Percentiles rank a stretch among this genome's conserved stretches.
Conservation (phyloP, 2,329 filamentous ascomycete genomes). For the Zymoseptoria tritici region DNA sequence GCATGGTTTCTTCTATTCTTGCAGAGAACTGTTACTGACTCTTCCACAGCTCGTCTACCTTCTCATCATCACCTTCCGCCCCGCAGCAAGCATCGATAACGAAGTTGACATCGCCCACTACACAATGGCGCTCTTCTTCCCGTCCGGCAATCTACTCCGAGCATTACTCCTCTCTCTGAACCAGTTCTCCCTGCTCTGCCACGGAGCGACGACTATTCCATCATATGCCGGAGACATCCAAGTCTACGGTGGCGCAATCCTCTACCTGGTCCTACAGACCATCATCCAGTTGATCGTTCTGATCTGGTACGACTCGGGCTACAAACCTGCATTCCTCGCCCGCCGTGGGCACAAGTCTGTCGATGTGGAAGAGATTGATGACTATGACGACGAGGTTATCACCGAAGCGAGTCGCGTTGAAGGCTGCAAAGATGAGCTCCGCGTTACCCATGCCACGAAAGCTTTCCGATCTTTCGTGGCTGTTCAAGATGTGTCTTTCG, state of each 20-base stretch:
- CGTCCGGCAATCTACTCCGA: slow-evolving; percentile 67
- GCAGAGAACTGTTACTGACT: too few species aligned
- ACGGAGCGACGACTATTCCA: slow-evolving; percentile 52
- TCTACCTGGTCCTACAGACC: slow-evolving; percentile 72
- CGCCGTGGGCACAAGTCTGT: slow-evolving; percentile 37
- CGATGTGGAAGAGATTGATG: slow-evolving; percentile 38
- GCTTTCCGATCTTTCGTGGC: slow-evolving; percentile 67
- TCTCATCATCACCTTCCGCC: slow-evolving; percentile 59
- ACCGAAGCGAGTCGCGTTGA: slow-evolving; percentile 59
- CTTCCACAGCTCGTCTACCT: slow-evolving; percentile 29
- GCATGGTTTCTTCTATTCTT: too few species aligned
- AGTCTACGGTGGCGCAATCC: slow-evolving; percentile 74
- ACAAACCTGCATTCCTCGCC: slow-evolving; percentile 50
- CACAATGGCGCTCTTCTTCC: slow-evolving; percentile 64
- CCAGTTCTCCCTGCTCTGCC: slow-evolving; percentile 72
- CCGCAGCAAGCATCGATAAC: slow-evolving; percentile 59
- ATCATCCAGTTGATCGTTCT: slow-evolving; percentile 63
- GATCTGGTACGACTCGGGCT: slow-evolving; percentile 72
- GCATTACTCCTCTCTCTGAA: slow-evolving; percentile 73
- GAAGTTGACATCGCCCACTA: slow-evolving; percentile 66
- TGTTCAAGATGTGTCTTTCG: slow-evolving; percentile 78
- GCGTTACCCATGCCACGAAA: slow-evolving; percentile 75
- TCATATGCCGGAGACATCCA: slow-evolving; percentile 62
- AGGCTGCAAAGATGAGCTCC: slow-evolving; percentile 58
- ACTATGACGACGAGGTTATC: slow-evolving; percentile 50